These are phyloP conservation scores for Agaricales sp. DNA, from an alignment of 1,284 basidiomycete genomes.

Conservation along the genomic window DNA sequence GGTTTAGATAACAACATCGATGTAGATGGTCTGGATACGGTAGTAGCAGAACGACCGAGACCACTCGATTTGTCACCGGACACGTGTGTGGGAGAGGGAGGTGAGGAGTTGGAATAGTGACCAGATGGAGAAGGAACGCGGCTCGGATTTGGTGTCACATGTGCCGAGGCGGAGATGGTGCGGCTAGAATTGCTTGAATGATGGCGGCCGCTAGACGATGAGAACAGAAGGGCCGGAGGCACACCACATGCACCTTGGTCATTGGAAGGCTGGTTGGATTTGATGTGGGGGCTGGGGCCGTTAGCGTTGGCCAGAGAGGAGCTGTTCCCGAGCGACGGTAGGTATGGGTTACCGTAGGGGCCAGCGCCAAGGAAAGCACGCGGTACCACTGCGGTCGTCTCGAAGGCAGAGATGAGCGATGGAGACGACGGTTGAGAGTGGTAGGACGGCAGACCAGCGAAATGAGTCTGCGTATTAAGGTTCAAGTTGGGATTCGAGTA, in stretches of 20 bases:
- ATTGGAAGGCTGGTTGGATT: slow-evolving; percentile 1
- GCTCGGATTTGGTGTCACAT: slow-evolving; percentile 15
- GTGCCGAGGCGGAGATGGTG: slow-evolving; percentile 13
- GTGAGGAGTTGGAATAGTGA: not conserved
- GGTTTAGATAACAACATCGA: slow-evolving; percentile 62
- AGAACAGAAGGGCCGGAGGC: slow-evolving; percentile 55
- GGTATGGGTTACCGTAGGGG: not conserved
- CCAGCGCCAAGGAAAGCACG: not conserved
- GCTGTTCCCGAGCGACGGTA: not conserved
- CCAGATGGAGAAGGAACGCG: slow-evolving; percentile 11
- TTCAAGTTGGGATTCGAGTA: slow-evolving; percentile 13
- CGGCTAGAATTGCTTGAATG: not conserved
- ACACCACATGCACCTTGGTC: slow-evolving; percentile 31
- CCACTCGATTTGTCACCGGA: slow-evolving; percentile 1
- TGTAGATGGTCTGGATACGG: slow-evolving; percentile 6
- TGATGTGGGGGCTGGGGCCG: not conserved
- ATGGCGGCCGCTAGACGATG: slow-evolving; percentile 7
- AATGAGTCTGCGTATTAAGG: not conserved
- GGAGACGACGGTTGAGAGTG: slow-evolving; percentile 25
- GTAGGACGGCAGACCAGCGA: slow-evolving; percentile 19
- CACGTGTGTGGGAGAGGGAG: not conserved
- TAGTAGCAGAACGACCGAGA: not conserved
- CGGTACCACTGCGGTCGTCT: slow-evolving; percentile 13
- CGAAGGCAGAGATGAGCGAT: slow-evolving; percentile 13
- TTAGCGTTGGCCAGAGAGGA: slow-evolving; percentile 6